Base-by-base conservation (phyloP, 345 rosid genomes). In the Raphanus raphanistrum region DNA sequence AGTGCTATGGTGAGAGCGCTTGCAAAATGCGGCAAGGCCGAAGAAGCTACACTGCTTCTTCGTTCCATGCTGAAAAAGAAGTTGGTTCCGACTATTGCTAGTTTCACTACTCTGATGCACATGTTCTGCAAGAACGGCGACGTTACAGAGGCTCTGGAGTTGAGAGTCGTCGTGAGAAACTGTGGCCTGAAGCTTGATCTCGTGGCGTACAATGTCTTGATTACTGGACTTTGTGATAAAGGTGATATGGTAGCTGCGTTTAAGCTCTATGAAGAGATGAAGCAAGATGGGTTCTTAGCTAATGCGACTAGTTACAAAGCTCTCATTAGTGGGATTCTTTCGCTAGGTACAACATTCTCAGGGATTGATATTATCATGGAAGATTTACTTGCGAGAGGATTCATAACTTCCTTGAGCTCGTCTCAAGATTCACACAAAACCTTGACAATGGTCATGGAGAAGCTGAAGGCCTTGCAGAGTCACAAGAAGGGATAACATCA, bases 1-100 rank as follows among this genome's bases (percentile, higher is more conserved):
- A 90, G 97, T 82, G 90, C 97, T 64, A 68, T 91, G 82, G 89
- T 92, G n/a, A 86, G 97, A 85, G 97, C 87, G 4, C 88, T 94
- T 76, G 97, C 96, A 15, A 85, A 68, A 68, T 89, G 88, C 66
- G 90, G 98, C 32, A 92, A 90, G 87, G 83, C 87, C 71, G 97
- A 90, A 68, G 96, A 85, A 81, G 90, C 96, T 76, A 79, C 65
- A 58, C 68, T 92, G 69, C 80, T 89, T 67, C 85, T 92, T 70
- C 80, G 86, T 68, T 38, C 54, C 78, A 90, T 92, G 96, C 84
- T 92, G 68, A 82, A 64, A 63, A 66, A 61, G 84, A 74, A 68
- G 75, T 72, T 84, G 54, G 76, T 88, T 84, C 98, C 98, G 15
- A 90, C 96, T 31, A 57, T 87, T 76, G 94, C 96, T 63, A 86